Evolutionary conservation across 1,284 basidiomycete genomes (phyloP).

Genomic region (Leccinum holopus): DNA sequence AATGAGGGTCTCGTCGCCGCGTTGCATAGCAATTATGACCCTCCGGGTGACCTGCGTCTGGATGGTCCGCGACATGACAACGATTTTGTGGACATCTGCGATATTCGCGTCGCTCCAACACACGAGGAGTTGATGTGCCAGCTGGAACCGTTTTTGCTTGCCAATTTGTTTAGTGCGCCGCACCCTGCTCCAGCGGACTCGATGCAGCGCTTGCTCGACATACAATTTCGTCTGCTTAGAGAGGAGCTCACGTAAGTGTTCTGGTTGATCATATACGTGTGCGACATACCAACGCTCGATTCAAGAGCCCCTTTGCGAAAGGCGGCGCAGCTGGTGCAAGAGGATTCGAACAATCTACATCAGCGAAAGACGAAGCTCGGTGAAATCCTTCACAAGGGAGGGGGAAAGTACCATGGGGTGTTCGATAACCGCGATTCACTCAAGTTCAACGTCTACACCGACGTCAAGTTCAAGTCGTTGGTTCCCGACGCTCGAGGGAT

Average conservation of each 20-base stretch:
- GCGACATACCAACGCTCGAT: background rate
- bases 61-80: conserved; percentile 66
- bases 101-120: conserved; percentile 64
- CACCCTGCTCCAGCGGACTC: conserved; percentile 55
- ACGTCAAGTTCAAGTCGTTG: conserved; percentile 42
- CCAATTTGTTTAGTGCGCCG: conserved; percentile 54
- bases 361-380: conserved; percentile 32
- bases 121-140: conserved; percentile 54
- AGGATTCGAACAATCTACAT: conserved; percentile 38
- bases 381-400: conserved; percentile 40
- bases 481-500: conserved; percentile 49
- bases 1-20: conserved; percentile 39
- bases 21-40: conserved; percentile 46
- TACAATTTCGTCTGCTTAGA: conserved; percentile 68
- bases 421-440: conserved; percentile 42
- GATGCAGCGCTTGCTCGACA: conserved; percentile 63
- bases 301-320: conserved; percentile 50
- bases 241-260: conserved; percentile 62
- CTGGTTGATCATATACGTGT: background rate
- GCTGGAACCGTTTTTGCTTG: conserved; percentile 54
- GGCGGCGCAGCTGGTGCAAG: conserved; percentile 46
- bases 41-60: conserved; percentile 50
- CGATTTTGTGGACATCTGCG: conserved; percentile 52
- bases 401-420: conserved; percentile 47
- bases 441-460: conserved; percentile 59